Base-by-base conservation (phyloP, 345 rosid genomes). In the Moricandia moricandioides region DNA sequence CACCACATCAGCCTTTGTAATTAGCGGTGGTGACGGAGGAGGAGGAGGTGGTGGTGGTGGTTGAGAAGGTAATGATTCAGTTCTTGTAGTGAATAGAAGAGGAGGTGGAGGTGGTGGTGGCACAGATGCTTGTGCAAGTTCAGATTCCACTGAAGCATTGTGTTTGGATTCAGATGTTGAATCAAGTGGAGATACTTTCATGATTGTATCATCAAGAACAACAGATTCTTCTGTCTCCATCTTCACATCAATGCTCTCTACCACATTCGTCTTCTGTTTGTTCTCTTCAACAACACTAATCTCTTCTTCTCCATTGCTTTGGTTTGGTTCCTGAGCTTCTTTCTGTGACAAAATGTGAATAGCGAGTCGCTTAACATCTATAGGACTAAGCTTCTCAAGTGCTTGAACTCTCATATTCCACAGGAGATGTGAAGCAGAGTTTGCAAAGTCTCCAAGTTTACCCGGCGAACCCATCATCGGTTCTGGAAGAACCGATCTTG, bases 301-400 rank as follows among this genome's bases (percentile, higher is more conserved):
- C 49, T 0, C 49, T 43, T 13, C 49, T 59, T 71, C 88, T 26
- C 1, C 26, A 3, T 16, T 78, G 47, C 7, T 34, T 58, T 72
- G 62, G 45, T 80, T 82, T 72, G 80, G 66, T 63, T 79, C 83
- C n/a, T 75, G 80, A 68, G 71, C 71, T 77, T 73, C 83, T 29
- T 69, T 56, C 31, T 85, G 78, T 0, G 90, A 78, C 74, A 83
- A 57, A 81, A 86, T 81, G 62, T 85, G 83, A 4, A 85, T 79
- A 1, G 86, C 73, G n/a, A 89, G 88, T 34, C 85, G 84, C 75
- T 90, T 89, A 52, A 85, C 67, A 37, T 88, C 96, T 0, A 90
- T 78, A 11, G 89, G 94, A 76, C 86, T 92, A 70, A 88, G 69
- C 69, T 89, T 96, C 57, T 85, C 96, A 18, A 88, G 82, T 31